Percentiles rank a stretch among this genome's conserved stretches.
These are phyloP conservation scores for Bipolaris sorokiniana DNA, from an alignment of 2,329 filamentous ascomycete species.

Conservation along the genomic window DNA sequence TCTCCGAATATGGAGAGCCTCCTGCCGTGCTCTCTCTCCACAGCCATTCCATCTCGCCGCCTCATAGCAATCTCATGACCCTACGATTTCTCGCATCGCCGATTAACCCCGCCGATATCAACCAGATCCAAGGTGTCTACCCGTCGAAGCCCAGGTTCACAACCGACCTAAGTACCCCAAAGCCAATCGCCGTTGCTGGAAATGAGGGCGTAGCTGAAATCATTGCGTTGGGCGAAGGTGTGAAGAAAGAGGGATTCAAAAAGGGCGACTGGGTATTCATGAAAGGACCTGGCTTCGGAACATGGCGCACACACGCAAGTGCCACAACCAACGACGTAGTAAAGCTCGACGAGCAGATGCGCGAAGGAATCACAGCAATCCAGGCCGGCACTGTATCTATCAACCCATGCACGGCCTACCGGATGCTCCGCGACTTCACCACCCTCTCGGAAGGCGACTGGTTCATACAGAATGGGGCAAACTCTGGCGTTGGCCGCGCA, in stretches of 20 bases:
- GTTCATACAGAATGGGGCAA: slow-evolving; percentile 97
- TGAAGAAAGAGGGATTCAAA: slow-evolving; percentile 60
- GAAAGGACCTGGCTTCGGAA: slow-evolving; percentile 81
- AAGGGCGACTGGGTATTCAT: slow-evolving; percentile 96
- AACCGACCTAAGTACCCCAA: slow-evolving; percentile 74
- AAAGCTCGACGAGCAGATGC: slow-evolving; percentile 72
- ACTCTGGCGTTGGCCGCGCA: slow-evolving; percentile 87
- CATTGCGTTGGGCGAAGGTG: slow-evolving; percentile 68
- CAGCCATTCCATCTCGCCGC: slow-evolving; percentile 76
- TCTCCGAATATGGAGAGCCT: slow-evolving; percentile 76
- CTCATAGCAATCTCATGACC: slow-evolving; percentile 73
- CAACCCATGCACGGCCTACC: slow-evolving; percentile 93
- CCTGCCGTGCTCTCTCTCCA: slow-evolving; percentile 73
- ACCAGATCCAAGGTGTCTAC: slow-evolving; percentile 97
- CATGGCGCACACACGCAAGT: slow-evolving; percentile 91
- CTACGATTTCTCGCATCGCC: slow-evolving; percentile 88
- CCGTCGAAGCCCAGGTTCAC: slow-evolving; percentile 82
- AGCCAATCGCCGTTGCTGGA: slow-evolving; percentile 78
- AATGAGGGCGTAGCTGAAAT: slow-evolving; percentile 97
- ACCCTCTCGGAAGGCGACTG: slow-evolving; percentile 75
- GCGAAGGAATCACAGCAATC: slow-evolving; percentile 70
- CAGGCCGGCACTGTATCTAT: slow-evolving; percentile 89
- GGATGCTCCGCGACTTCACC: slow-evolving; percentile 85
- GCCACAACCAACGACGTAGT: slow-evolving; percentile 67
- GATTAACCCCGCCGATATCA: slow-evolving; percentile 97